Base-by-base conservation (phyloP, 2,329 filamentous ascomycete genomes). In the Ophiosphaerella korrae region DNA sequence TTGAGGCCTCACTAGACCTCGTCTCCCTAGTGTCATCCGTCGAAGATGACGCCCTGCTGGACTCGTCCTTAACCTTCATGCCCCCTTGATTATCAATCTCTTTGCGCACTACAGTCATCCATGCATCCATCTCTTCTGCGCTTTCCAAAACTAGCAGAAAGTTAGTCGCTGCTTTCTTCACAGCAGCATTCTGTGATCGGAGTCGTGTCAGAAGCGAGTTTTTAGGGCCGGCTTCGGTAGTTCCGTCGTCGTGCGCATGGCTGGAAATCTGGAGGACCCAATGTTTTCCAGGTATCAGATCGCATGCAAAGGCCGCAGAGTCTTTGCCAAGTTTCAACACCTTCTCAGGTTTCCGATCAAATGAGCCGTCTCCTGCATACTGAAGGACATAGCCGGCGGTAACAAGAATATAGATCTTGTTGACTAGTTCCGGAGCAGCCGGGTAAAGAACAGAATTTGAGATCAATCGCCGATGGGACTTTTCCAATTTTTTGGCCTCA, bases 251-350 rank as follows among this genome's bases (percentile, higher is more conserved):
- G 42, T 86, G 85, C 49, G 85, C 84, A 7, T 80, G 77, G 32
- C 89, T 87, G 2, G 85, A 87, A 18, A 93, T 84, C 60, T 91
- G 89, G 12, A 93, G 72, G 5, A 93, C 90, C 84, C 88, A 92
- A 64, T 92, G 89, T 53, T 84, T 85, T 5, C 90, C 90, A 3
- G 89, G 88, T 48, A 93, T 90, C 12, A 88, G 79, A 67, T 94
- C 90, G 59, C 86, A 91, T 1, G 87, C 90, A 70, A 91, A 93
- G 5, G 88, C 90, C 9, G 88, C 89, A 3, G 89, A 92, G 41
- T 88, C 83, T 56, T 84, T 86, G n/a, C 84, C 84, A 3, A 94
- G 76, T 42, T 87, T 85, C 50, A 93, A 76, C 31, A 89, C 79
- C 70, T 87, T 90, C 70, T 94, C 90, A 0, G 90, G 90, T 9